Evolutionary conservation across 495 filamentous ascomycete species (phyloP).

Genomic region (Xylaria cubensis): DNA sequence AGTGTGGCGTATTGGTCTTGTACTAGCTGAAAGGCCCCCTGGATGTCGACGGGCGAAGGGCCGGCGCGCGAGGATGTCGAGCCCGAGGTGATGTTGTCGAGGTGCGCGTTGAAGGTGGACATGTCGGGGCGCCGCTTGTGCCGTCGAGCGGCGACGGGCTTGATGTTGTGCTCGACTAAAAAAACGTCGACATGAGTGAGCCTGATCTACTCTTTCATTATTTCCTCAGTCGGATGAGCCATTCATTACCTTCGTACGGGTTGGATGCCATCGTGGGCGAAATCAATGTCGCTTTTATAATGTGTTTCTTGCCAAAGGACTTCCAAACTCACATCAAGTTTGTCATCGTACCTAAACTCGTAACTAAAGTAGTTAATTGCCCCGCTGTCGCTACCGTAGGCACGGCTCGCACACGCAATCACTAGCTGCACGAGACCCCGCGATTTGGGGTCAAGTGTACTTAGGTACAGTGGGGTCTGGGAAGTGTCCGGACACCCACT

Average conservation of each 20-base stretch:
- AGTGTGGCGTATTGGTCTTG: constrained; percentile 58
- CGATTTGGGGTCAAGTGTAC: not conserved
- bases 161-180: constrained; percentile 85
- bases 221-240: constrained; percentile 9
- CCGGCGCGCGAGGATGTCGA: constrained; percentile 57
- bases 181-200: constrained; percentile 21
- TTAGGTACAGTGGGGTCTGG: too few species aligned
- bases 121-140: constrained; percentile 77
- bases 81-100: constrained; percentile 65
- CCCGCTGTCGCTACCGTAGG: constrained; percentile 6
- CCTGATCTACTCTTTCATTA: not conserved
- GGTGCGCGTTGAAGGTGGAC: constrained; percentile 83
- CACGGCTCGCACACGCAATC: constrained; percentile 11
- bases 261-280: constrained; percentile 50
- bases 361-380: not conserved
- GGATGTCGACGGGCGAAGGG: constrained; percentile 75
- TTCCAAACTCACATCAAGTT: not conserved
- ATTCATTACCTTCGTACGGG: constrained; percentile 50
- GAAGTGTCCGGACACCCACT: too few species aligned
- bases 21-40: constrained; percentile 63
- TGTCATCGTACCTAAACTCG: too few species aligned
- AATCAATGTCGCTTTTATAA: not conserved
- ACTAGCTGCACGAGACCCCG: not conserved
- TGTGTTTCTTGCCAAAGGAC: not conserved
- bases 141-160: constrained; percentile 45